Evolutionary conservation across 2,329 filamentous ascomycete species (phyloP), one percentile per base, ranked within the genome.

Genomic region (Cladosporium sp.): DNA sequence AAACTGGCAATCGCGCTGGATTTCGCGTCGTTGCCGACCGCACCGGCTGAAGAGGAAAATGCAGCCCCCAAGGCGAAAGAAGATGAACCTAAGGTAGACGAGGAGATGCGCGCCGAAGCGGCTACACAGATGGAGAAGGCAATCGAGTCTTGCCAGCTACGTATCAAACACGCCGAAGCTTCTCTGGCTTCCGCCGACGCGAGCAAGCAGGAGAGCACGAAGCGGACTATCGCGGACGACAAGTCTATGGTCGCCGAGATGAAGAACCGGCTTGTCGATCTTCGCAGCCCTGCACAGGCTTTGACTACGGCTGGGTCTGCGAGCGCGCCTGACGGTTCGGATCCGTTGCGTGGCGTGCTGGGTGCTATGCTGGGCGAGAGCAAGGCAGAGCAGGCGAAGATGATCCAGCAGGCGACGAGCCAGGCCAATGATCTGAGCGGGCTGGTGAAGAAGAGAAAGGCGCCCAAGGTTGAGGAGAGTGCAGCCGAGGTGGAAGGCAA

Each of bases 1-100:
- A 97, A 96, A 72, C 84, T 98, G 22, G 95, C 92, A 0, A 81
- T 98, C 13, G 93, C 93, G 0, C 80, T 98, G 28, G 93, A 98
- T 67, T 97, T 97, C 62, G 89, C 89, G 3, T 93, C 89, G 0
- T 82, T 93, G 43, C 87, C 84, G 5, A 78, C 76, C 14, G 77
- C 80, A 1, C 79, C 79, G 13, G 77, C 80, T 42, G 72, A 76
- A 49, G 69, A 65, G 18, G 71, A 74, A 41, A 67, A 66, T 14
- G 71, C 72, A n/a, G 69, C 69, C 10, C 70, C 71, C 31, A 65
- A 66, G 43, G 59, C 58, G 56, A 54, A 70, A 52, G 49, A 62
- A 54, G 59, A 81, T 72, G 66, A 69, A 3, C 61, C 62, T 5
- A 67, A 74, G 56, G 76, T 90, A 52, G 85, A 90, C 66, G 84